Evolutionary conservation across 2,329 filamentous ascomycete genomes (phyloP), one percentile per base, ranked within the genome.

Genomic region (Mycosphaerella sp.): DNA sequence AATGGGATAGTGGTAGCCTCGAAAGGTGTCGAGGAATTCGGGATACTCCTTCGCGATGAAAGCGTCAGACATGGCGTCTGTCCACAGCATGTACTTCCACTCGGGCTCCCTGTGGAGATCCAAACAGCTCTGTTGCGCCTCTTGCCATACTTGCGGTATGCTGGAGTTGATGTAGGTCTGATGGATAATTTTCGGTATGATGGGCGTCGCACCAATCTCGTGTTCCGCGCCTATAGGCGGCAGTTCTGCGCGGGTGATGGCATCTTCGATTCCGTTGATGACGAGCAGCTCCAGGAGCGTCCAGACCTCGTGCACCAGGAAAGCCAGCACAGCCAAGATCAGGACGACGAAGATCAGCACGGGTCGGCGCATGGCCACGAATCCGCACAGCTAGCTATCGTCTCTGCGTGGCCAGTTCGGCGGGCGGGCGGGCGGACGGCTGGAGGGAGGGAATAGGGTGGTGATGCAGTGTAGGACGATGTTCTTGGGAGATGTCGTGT

Each of bases 1-100:
- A 59, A 92, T 89, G 10, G 84, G 82, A 69, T 85, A 87, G 32
- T 76, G 78, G 72, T 91, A 92, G 64, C 78, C 78, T 65, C 88
- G 83, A 66, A 87, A 93, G 0, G 84, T 88, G 49, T 82, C 76
- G 57, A 67, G 58, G 55, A 70, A 91, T 84, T 86, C 90, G 1
- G 86, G 81, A 64, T 89, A 92, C 63, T 91, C 81, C 32, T 76
- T 74, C 36, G 79, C 78, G 61, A 92, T 88, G 64, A 92, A 90
- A 2, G 84, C 79, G 62, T 83, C 78, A 23, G 85, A 80, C 61
- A 79, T 79, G 42, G 79, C 80, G 63, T 89, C 83, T 6, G 86
- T 89, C 87, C 87, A 93, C 17, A 91, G 78, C 84, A 88, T 88
- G 73, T 88, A 88, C 66, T 89, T 84, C 68, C 85, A 90, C 61